Conservation (phyloP, 352 stramenopile species). For the Peronospora farinosa region DNA sequence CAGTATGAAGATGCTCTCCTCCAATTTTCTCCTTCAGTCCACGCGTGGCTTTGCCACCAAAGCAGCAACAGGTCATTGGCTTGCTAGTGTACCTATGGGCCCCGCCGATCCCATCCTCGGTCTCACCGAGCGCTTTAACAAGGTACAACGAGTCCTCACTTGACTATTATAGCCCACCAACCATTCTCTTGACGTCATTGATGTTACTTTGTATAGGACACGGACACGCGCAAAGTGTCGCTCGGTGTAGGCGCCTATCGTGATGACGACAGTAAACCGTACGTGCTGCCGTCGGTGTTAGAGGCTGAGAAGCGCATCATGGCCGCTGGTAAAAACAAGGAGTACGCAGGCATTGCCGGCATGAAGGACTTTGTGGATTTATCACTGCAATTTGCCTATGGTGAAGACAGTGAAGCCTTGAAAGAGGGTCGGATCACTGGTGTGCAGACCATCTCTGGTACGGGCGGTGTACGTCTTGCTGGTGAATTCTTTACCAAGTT, state of each 20-base stretch:
- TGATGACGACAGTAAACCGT: slow-evolving; percentile 91
- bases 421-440: slow-evolving; percentile 90
- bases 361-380: slow-evolving; percentile 94
- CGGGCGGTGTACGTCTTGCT: slow-evolving; percentile 93
- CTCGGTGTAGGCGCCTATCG: slow-evolving; percentile 99
- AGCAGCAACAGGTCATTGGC: slow-evolving; percentile 47
- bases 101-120: slow-evolving; percentile 95
- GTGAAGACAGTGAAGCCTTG: slow-evolving; percentile 89
- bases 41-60: slow-evolving; percentile 42
- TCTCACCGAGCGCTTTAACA: slow-evolving; percentile 89
- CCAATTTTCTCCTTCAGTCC: slow-evolving; percentile 28
- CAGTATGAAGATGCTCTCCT: slow-evolving; percentile 26
- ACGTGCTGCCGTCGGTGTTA: slow-evolving; percentile 94
- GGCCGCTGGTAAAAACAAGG: slow-evolving; percentile 91
- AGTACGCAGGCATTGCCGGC: slow-evolving; percentile 96
- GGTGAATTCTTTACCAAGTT: slow-evolving; percentile 93
- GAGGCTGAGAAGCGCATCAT: slow-evolving; percentile 95
- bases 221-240: slow-evolving; percentile 92
- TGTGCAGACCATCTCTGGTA: slow-evolving; percentile 97
- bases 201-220: slow-evolving; percentile 51
- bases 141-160: slow-evolving; percentile 37
- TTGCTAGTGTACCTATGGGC: slow-evolving; percentile 88
- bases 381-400: slow-evolving; percentile 94
- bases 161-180: background rate
- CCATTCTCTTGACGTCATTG: slow-evolving; percentile 1